Evolutionary conservation across 2,329 filamentous ascomycete species (phyloP).

Genomic region (Tolypocladium sp.): DNA sequence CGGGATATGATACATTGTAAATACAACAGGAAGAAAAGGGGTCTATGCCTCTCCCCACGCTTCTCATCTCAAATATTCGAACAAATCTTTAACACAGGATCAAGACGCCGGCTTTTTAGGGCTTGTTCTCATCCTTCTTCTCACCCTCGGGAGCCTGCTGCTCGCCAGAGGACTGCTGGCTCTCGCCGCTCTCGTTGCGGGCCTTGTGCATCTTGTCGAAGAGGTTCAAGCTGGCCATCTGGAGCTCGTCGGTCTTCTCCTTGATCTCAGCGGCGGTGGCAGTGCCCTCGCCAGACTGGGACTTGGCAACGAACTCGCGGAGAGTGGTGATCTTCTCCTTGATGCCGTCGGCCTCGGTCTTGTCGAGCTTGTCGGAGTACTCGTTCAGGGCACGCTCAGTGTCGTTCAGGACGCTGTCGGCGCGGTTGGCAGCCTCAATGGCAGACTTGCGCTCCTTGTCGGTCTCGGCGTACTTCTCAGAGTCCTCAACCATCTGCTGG

Average conservation of each 20-base stretch:
- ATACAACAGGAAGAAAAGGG: constrained; percentile 26
- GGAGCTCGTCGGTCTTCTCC: constrained; percentile 97
- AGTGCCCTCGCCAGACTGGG: constrained; percentile 81
- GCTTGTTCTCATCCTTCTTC: constrained; percentile 69
- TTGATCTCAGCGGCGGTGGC: constrained; percentile 90
- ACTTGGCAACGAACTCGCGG: constrained; percentile 87
- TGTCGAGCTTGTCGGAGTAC: constrained; percentile 92
- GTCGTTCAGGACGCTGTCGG: constrained; percentile 92
- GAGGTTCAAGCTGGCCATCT: constrained; percentile 88
- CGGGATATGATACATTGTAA: constrained; percentile 44
- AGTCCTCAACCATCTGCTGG: constrained; percentile 94
- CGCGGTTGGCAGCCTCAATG: constrained; percentile 95
- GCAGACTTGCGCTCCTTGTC: constrained; percentile 95
- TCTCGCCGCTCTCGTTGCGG: constrained; percentile 53
- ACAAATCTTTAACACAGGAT: constrained; percentile 13
- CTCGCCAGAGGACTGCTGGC: constrained; percentile 40
- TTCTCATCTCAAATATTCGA: constrained; percentile 20
- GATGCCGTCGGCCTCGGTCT: constrained; percentile 87
- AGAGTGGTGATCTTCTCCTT: constrained; percentile 84
- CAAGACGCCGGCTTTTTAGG: constrained; percentile 31
- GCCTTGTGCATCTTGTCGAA: constrained; percentile 99
- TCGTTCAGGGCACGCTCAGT: constrained; percentile 98
- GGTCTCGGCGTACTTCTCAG: constrained; percentile 88
- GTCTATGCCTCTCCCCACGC: constrained; percentile 24
- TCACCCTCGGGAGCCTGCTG: constrained; percentile 54